Evolutionary conservation across 352 stramenopile species (phyloP).

Genomic region (Globisporangium okanoganense): DNA sequence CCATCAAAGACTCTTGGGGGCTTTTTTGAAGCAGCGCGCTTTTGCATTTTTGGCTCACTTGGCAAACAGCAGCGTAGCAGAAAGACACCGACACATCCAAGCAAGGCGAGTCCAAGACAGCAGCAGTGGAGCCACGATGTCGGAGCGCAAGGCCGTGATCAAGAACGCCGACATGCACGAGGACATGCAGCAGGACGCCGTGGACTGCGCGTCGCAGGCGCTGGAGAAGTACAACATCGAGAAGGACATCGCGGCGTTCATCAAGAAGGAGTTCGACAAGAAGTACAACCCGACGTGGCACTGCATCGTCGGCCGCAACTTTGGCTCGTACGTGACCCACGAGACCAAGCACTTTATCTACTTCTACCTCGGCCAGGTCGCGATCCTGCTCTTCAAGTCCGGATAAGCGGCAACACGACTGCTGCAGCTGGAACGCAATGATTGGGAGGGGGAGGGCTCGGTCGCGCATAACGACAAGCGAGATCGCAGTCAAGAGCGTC

Average conservation of each 20-base stretch:
- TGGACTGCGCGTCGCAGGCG: slow-evolving; percentile 97
- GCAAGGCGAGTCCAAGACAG: neutral
- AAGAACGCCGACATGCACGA: slow-evolving; percentile 99
- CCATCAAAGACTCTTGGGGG: neutral
- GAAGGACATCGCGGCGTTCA: slow-evolving; percentile 93
- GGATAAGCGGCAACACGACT: slow-evolving; percentile 25
- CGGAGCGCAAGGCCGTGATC: slow-evolving; percentile 98
- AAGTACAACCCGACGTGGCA: slow-evolving; percentile 93
- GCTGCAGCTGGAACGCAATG: too few relatives aligned
- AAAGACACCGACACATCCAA: slow-evolving; percentile 12
- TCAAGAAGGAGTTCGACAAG: slow-evolving; percentile 94
- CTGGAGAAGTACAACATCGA: slow-evolving; percentile 99
- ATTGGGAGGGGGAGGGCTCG: too few relatives aligned
- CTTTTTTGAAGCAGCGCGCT: neutral
- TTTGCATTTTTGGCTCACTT: neutral
- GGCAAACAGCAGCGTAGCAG: neutral
- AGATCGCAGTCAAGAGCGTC: too few relatives aligned
- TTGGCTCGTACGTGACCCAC: slow-evolving; percentile 93
- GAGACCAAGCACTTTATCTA: slow-evolving; percentile 95
- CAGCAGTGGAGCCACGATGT: slow-evolving; percentile 40
- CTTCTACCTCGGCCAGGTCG: slow-evolving; percentile 94
- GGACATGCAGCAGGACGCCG: slow-evolving; percentile 99
- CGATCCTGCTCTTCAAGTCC: slow-evolving; percentile 94
- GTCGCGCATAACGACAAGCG: neutral
- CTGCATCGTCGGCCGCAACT: slow-evolving; percentile 94